Evolutionary conservation across 73 alveolate genomes (phyloP), one percentile per base, ranked within the genome.

Genomic region (Paraurostyla sp.): DNA sequence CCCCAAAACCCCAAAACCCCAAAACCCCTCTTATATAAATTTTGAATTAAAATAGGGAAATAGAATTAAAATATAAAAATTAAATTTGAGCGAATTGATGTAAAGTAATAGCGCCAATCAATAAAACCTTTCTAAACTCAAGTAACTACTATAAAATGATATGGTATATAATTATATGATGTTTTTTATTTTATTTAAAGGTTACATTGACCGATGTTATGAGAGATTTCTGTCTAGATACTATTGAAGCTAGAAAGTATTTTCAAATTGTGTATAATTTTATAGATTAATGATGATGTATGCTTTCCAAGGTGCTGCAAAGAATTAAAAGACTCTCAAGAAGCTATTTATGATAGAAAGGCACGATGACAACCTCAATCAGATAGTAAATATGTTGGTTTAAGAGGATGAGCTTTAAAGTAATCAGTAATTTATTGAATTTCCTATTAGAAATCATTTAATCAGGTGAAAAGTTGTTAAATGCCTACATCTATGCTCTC

Each of bases 61-160:
- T n/a, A n/a, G n/a, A n/a, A n/a, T n/a, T n/a, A 52, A 52, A 52
- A 18, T 13, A 52, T 52, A 6, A 52, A 52, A 52, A 18, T 52
- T 18, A 52, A 52, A 52, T 52, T 52, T 52, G 69, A 52, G 69
- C 69, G 69, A 52, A 52, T n/a, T 13, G 23, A 52, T 52, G 69
- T 35, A 52, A 52, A 52, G 35, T 52, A 52, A 52, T 52, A 52
- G 69, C 69, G 69, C 69, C 69, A 52, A 52, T 52, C 69, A 52
- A 52, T 18, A 45, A 45, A 13, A 45, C 57, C 18, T 45, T 13
- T 52, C 22, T 13, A 52, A 35, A 9, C 69, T 52, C 23, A 52
- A 9, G 16, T 22, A 62, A 32, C 57, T 32, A 4, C 22, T 6
- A 25, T 15, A 62, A 23, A 62, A 7, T 25, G 20, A 25, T n/a